Evolutionary conservation across 148 eudicot species (phyloP).

Genomic region (Bassia scoparia): DNA sequence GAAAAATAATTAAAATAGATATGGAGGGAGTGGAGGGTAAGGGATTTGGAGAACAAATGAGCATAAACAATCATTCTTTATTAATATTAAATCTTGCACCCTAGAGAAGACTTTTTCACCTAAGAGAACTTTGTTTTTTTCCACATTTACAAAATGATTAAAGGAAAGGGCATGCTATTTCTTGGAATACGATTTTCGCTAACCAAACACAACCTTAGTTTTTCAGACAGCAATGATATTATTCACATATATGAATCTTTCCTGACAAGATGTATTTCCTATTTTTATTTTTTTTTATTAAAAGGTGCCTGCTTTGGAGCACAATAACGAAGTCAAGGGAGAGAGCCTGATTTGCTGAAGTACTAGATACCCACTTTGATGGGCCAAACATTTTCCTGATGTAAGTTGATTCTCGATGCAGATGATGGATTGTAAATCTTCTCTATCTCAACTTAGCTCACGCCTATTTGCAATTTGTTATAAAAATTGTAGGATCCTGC

Average conservation of each 20-base stretch:
- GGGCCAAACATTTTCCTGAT: constrained; percentile 42
- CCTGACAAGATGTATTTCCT: too few relatives aligned
- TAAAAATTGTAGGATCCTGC: constrained; percentile 47
- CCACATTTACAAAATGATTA: too few relatives aligned
- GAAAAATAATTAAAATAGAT: too few relatives aligned
- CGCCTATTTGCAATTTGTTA: not conserved
- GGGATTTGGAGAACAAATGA: too few relatives aligned
- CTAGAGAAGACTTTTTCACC: too few relatives aligned
- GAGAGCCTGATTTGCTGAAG: constrained; percentile 40
- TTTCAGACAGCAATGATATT: not conserved
- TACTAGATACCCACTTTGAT: constrained; percentile 42
- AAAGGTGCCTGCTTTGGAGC: constrained; percentile 45
- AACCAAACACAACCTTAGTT: not conserved
- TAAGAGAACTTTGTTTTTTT: too few relatives aligned
- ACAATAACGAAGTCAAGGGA: constrained; percentile 37
- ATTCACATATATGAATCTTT: not conserved
- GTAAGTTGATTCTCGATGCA: constrained; percentile 12
- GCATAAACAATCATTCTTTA: too few relatives aligned
- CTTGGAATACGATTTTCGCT: too few relatives aligned
- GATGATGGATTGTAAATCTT: not conserved
- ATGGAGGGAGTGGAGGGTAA: too few relatives aligned
- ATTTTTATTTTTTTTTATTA: not conserved
- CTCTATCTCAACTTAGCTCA: constrained; percentile 3
- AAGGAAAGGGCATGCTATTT: too few relatives aligned
- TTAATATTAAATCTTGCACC: too few relatives aligned